Evolutionary conservation across 2,329 filamentous ascomycete species (phyloP).

Genomic region (Fusarium solani-melongenae): DNA sequence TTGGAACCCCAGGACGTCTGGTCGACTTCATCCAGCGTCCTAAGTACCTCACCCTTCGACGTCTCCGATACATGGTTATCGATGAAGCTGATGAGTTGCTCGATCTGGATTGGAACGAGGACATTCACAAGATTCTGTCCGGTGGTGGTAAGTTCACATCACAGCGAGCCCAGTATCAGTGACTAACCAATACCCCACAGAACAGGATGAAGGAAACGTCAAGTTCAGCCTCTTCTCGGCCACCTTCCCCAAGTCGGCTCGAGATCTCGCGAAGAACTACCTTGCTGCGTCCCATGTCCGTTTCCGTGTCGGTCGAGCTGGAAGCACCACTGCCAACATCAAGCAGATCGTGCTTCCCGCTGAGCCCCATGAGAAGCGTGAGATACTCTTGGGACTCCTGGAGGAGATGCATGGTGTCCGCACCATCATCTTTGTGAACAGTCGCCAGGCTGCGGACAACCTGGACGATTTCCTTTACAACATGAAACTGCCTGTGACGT

Average conservation of each 20-base stretch:
- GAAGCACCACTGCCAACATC: slow-evolving; percentile 85
- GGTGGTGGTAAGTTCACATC: slow-evolving; percentile 76
- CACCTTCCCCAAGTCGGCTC: slow-evolving; percentile 86
- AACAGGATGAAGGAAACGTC: slow-evolving; percentile 77
- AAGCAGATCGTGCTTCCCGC: slow-evolving; percentile 79
- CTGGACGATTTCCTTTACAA: slow-evolving; percentile 92
- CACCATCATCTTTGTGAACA: slow-evolving; percentile 92
- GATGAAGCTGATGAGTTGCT: slow-evolving; percentile 98
- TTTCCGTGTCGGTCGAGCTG: slow-evolving; percentile 87
- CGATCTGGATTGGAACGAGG: slow-evolving; percentile 78
- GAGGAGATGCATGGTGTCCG: slow-evolving; percentile 76
- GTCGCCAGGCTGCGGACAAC: slow-evolving; percentile 80
- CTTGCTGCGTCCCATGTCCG: slow-evolving; percentile 80
- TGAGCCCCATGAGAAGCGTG: slow-evolving; percentile 73
- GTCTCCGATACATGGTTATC: slow-evolving; percentile 84
- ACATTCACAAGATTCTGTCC: slow-evolving; percentile 79
- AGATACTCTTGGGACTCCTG: slow-evolving; percentile 78
- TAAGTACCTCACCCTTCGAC: slow-evolving; percentile 74
- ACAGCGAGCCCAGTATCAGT: slow-evolving; percentile 4
- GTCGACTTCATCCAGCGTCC: slow-evolving; percentile 83
- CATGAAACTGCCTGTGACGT: slow-evolving; percentile 80
- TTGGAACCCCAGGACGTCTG: slow-evolving; percentile 89
- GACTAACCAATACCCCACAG: slow-evolving; percentile 57
- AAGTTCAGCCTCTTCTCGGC: slow-evolving; percentile 90
- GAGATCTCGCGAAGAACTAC: slow-evolving; percentile 80